Conservation (phyloP, 1,139 yeast genomes). For the Pichia sp. region DNA sequence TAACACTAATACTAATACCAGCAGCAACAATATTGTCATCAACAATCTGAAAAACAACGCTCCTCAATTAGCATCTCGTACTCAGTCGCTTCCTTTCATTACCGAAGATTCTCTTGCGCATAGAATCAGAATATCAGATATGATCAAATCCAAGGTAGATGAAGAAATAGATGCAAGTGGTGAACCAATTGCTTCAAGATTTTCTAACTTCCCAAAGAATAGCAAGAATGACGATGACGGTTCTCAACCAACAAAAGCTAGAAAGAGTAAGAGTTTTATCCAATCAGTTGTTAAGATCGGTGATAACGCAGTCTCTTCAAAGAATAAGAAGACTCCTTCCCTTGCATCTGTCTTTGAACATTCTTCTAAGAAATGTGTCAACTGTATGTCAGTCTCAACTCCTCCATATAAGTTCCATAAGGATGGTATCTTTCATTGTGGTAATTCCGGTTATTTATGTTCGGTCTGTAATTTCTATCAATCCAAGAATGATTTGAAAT, state of each 20-base stretch:
- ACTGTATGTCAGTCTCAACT: conserved; percentile 29
- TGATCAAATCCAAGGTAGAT: conserved; percentile 17
- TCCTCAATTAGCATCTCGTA: conserved; percentile 33
- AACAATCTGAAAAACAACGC: conserved; percentile 1
- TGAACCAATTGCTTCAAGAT: conserved; percentile 31
- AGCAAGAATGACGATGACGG: conserved; percentile 15
- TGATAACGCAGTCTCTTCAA: conserved; percentile 21
- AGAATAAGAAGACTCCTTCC: conserved; percentile 9
- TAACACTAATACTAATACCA: conserved; percentile 4
- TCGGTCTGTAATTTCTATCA: conserved; percentile 27
- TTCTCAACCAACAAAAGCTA: conserved; percentile 29
- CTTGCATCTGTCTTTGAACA: neutral
- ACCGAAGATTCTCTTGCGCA: conserved; percentile 32
- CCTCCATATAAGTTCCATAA: conserved; percentile 34
- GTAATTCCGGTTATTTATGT: conserved; percentile 35
- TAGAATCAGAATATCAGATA: conserved; percentile 30
- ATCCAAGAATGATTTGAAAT: conserved; percentile 22
- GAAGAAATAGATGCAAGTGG: conserved; percentile 26
- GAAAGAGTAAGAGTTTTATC: conserved; percentile 30
- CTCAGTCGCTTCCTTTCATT: conserved; percentile 34
- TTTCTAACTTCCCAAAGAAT: conserved; percentile 30
- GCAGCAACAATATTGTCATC: neutral
- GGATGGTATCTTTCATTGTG: conserved; percentile 33
- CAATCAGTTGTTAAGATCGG: conserved; percentile 32
- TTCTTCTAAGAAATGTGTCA: conserved; percentile 28